Percentiles rank a stretch among this genome's conserved stretches.
phyloP scores from a whole-genome alignment of 371 early-diverging fungal genomes.

The Rhizomucor miehei region DNA sequence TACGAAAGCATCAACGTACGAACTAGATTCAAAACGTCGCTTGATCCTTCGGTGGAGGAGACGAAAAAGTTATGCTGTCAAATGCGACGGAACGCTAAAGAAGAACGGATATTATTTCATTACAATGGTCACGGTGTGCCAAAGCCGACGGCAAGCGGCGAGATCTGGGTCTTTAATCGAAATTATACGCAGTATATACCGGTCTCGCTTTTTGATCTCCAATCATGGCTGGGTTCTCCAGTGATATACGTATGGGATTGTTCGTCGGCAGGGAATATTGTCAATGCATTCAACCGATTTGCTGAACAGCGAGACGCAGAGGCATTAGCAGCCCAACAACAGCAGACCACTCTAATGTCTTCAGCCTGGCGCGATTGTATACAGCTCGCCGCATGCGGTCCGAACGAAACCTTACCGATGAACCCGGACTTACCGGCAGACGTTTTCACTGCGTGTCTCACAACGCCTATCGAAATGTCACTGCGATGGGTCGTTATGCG shows the following conservation, averaged over 20 bases:
- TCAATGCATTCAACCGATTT: conserved; percentile 85
- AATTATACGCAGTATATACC: conserved; percentile 98
- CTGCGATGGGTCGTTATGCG: conserved; percentile 89
- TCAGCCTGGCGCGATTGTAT: conserved; percentile 82
- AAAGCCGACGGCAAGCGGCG: conserved; percentile 91
- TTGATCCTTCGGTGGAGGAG: conserved; percentile 92
- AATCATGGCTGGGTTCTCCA: conserved; percentile 94
- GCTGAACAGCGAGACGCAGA: conserved; percentile 85
- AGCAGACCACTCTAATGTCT: conserved; percentile 26
- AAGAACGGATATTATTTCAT: conserved; percentile 93
- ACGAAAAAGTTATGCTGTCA: conserved; percentile 84
- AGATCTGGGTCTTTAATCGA: conserved; percentile 98
- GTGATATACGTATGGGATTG: conserved; percentile 97
- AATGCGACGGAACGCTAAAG: conserved; percentile 84
- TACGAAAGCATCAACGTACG: conserved; percentile 90
- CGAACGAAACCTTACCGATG: conserved; percentile 86
- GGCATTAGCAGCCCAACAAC: conserved; percentile 32
- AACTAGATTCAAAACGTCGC: conserved; percentile 80
- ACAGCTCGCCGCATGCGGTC: conserved; percentile 91
- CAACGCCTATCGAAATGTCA: conserved; percentile 95
- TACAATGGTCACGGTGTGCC: conserved; percentile 99
- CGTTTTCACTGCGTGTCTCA: conserved; percentile 93
- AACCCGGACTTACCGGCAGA: conserved; percentile 95
- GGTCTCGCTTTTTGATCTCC: conserved; percentile 86
- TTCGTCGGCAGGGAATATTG: conserved; percentile 88